Evolutionary conservation across 179 eudicot genomes (phyloP), one percentile per base, ranked within the genome.

Genomic region (Beta corolliflora): DNA sequence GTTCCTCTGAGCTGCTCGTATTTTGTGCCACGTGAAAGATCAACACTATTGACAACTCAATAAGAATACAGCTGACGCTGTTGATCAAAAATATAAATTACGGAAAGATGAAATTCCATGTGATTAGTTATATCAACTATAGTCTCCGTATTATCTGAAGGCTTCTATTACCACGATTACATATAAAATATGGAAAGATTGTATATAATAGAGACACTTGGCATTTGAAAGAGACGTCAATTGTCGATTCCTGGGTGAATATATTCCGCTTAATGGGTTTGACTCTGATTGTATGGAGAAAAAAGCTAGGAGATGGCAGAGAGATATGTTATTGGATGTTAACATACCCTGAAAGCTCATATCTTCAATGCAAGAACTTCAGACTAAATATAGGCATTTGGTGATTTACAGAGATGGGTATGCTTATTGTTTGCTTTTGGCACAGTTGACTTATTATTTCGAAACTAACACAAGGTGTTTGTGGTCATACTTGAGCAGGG

Each of bases 401-500:
- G 1, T 48, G 52, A 48, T 48, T 48, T 25, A 18, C 19, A 12
- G 41, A 25, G 44, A 21, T 6, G 10, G n/a, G 25, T 36, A 48
- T 65, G 69, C 69, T 5, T 19, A 23, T 29, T 55, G 23, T 29
- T 52, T 65, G 15, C 69, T 70, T 53, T 25, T 60, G 77, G 12
- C 77, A 60, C 55, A 19, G 11, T 29, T 81, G 16, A 45, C 61
- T 23, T 52, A 14, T 54, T 52, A 8, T 53, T 31, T 9, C 48
- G 7, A 60, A 9, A 58, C 59, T 81, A 60, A 81, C 76, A 31
- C 36, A 1, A 29, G 53, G 12, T 75, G 46, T 46, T 31, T 29
- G 18, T 80, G 23, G 15, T 70, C 45, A 58, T 53, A 21, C 76
- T 83, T 84, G 83, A 73, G 79, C 91, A 96, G 99, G 98, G 90